Base-by-base conservation (phyloP, 2,329 filamentous ascomycete species). In the Dactylellina haptotyla region DNA sequence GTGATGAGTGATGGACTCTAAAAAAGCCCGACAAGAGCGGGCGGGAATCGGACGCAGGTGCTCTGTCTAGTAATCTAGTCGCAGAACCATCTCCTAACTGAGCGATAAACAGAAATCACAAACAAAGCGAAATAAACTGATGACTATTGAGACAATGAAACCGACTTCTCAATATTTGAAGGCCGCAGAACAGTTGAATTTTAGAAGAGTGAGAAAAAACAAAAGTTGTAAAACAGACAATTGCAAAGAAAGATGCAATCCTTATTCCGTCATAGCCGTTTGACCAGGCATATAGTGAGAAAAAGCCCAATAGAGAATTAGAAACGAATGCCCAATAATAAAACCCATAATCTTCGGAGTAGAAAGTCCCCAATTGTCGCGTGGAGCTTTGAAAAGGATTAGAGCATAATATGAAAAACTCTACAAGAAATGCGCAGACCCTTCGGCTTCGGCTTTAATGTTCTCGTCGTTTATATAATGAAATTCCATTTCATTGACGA, bases 381-480 rank as follows among this genome's bases (percentile, higher is more conserved):
- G 10, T 37, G 32, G 14, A 25, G 18, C 5, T 2, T n/a, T 16
- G 23, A 26, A 23, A 30, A 16, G 3, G 34, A 18, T 34, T 18
- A 16, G 14, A 41, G 26, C 41, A 56, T 32, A 37, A 14, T 45
- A 66, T 23, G 53, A n/a, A n/a, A 16, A 28, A 48, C 32, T 43
- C 61, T 73, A 73, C 61, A 73, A 62, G 61, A 73, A 73, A 26
- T 62, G 37, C 14, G 61, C 30, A 51, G 61, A 23, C 8, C 39
- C 61, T 25, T 66, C 61, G 14, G 61, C 46, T 12, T 73, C 61
- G 14, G 37, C 39, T 16, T 28, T 65, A 30, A 34, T 66, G 62
- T 73, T 73, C 54, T 73, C 69, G 41, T 73, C 48, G 53, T 73
- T 73, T 34, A 65, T 26, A 32, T 73, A 73, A 20, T 57, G 56